Base-by-base conservation (phyloP, 2,329 filamentous ascomycete species). In the Delphinella strobiligena region DNA sequence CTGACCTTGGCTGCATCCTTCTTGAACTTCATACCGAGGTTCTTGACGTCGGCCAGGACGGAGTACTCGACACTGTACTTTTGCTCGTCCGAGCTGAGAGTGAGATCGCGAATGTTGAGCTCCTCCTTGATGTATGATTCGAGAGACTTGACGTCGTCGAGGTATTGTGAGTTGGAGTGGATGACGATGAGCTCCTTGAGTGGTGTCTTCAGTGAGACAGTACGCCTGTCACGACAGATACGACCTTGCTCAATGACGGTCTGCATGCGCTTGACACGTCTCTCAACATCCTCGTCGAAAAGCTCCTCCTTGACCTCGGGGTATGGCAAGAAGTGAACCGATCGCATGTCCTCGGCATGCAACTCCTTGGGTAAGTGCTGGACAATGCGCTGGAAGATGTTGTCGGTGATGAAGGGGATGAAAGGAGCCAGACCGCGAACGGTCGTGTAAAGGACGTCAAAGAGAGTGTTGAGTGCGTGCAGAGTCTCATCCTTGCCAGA, bases 1-100 rank as follows among this genome's bases (percentile, higher is more conserved):
- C 93, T 93, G 50, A 96, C 87, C 57, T 82, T 85, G 48, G 79
- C 77, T 48, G 87, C 84, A 54, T 95, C 88, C 64, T 94, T 95
- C 72, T 93, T 93, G 51, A 96, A 73, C 67, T 96, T 96, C 74
- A 94, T 94, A 48, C 91, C 91, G 12, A 98, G 72, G 2, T 84
- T 82, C 11, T 91, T 87, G 82, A 91, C 95, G 61, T 98, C 91
- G 5, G 87, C 88, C 30, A 75, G 77, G 12, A 89, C 85, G 45
- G 82, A 86, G 64, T 95, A 93, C 56, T 91, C 80, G 34, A 98
- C 87, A 40, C 87, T 84, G 66, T 95, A 95, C 58, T 82, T 84
- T 40, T 77, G 80, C 63, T 96, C 91, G 47, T 96, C 87, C 5
- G 75, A 79, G 2, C 85, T 86, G 38, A 95, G 71, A 9, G 94